phyloP scores from a whole-genome alignment of 1,284 basidiomycete genomes.

The Chalciporus sp. region DNA sequence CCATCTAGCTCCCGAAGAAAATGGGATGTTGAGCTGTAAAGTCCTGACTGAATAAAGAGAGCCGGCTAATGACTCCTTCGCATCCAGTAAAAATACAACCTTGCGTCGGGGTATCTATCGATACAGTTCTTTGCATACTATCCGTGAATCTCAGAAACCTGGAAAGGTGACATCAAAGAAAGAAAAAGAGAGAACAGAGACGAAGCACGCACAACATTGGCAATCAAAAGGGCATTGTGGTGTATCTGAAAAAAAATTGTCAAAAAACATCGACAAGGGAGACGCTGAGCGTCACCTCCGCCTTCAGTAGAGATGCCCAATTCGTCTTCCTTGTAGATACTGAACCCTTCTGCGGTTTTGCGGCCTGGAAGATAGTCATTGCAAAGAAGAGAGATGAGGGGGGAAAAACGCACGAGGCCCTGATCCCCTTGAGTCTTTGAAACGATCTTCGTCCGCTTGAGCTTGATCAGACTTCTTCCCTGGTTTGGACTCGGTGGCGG shows the following conservation, averaged over 20 bases:
- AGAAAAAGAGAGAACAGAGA: not conserved
- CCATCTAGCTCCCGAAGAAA: too few relatives aligned
- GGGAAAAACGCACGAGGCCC: slow-evolving; percentile 60
- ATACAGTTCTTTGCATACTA: not conserved
- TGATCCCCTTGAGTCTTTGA: slow-evolving; percentile 78
- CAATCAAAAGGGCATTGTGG: slow-evolving; percentile 82
- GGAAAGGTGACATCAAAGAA: slow-evolving; percentile 5
- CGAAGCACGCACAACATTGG: slow-evolving; percentile 69
- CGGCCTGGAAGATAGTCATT: slow-evolving; percentile 52
- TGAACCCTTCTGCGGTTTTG: slow-evolving; percentile 84
- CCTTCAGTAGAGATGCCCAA: slow-evolving; percentile 73
- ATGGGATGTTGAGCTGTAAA: not conserved
- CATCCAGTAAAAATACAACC: not conserved
- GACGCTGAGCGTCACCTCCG: slow-evolving; percentile 60
- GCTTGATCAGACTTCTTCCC: slow-evolving; percentile 21
- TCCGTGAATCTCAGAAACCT: slow-evolving; percentile 49
- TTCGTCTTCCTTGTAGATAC: slow-evolving; percentile 86
- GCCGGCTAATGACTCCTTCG: not conserved
- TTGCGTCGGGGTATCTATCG: slow-evolving; percentile 1
- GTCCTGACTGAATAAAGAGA: not conserved
- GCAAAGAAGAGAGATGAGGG: slow-evolving; percentile 1
- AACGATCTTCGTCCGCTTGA: slow-evolving; percentile 52
- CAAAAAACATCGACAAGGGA: slow-evolving; percentile 16
- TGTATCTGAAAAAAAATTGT: slow-evolving; percentile 50
- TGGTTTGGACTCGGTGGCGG: slow-evolving; percentile 28